These are phyloP conservation scores for Fraxinus angustifolia DNA, from an alignment of 305 asterid genomes.

Conservation along the genomic window DNA sequence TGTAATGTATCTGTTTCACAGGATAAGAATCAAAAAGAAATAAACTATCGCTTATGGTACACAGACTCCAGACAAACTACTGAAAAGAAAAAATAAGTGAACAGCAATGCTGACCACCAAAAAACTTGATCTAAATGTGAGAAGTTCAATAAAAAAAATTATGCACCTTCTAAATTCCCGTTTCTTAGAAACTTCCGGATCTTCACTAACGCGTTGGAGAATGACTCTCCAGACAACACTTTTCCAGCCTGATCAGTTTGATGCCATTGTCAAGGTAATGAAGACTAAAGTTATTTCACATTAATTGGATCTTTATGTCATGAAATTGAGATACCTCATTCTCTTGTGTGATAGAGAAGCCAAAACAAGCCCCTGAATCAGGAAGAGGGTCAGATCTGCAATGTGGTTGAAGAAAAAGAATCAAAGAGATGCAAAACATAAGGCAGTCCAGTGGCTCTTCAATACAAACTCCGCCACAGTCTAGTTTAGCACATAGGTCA, in stretches of 20 bases:
- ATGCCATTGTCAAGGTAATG: constrained; percentile 14
- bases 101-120: background rate
- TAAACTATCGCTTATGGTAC: background rate
- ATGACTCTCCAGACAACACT: constrained; percentile 53
- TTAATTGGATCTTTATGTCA: background rate
- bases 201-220: constrained; percentile 54
- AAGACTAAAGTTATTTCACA: constrained; percentile 20
- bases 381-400: constrained; percentile 48
- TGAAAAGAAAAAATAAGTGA: background rate
- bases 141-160: constrained; percentile 21
- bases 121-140: constrained; percentile 9
- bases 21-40: background rate
- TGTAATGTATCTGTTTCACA: constrained; percentile 6
- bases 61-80: constrained; percentile 10
- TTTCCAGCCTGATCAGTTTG: constrained; percentile 47
- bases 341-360: constrained; percentile 78
- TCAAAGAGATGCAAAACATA: constrained; percentile 74
- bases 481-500: constrained; percentile 57
- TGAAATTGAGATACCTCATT: constrained; percentile 45
- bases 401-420: constrained; percentile 80
- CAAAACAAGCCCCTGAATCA: constrained; percentile 63
- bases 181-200: constrained; percentile 61
- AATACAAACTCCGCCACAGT: constrained; percentile 49
- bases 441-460: constrained; percentile 84
- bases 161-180: constrained; percentile 61